Evolutionary conservation across 192 early-diverging fungal species (phyloP).

Genomic region (Thoreauomyces humboldtii): DNA sequence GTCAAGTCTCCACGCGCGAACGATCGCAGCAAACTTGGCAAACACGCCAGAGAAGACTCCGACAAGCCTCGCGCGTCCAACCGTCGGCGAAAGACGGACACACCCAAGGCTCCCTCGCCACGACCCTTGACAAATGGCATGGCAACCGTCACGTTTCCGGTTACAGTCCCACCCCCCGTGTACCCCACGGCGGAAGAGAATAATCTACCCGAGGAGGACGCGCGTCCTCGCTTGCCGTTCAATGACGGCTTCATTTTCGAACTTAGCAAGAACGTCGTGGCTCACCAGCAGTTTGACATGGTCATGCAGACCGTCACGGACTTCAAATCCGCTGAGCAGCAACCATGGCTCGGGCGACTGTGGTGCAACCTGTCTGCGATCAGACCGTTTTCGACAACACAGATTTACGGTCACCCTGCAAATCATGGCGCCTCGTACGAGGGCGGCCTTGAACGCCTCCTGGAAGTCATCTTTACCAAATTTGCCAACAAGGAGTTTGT

Average conservation of each 20-base stretch:
- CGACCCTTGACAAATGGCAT: too few species aligned
- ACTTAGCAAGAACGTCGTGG: slow-evolving; percentile 41
- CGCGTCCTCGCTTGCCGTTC: slow-evolving; percentile 37
- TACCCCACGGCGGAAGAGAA: background rate
- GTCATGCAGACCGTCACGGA: slow-evolving; percentile 41
- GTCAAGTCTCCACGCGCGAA: too few species aligned
- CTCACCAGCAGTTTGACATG: slow-evolving; percentile 44
- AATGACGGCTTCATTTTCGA: slow-evolving; percentile 47
- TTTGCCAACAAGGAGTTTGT: slow-evolving; percentile 49
- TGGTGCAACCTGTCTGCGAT: slow-evolving; percentile 43
- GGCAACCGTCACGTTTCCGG: background rate
- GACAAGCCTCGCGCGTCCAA: background rate
- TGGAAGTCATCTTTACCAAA: slow-evolving; percentile 50
- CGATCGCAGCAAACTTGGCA: background rate
- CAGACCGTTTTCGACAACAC: slow-evolving; percentile 39
- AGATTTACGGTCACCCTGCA: slow-evolving; percentile 22
- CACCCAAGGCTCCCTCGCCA: background rate
- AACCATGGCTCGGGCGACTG: slow-evolving; percentile 46
- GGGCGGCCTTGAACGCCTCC: slow-evolving; percentile 46
- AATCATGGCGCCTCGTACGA: slow-evolving; percentile 21
- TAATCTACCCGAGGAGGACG: slow-evolving; percentile 14
- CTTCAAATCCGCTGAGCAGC: slow-evolving; percentile 38
- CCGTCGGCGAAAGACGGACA: background rate
- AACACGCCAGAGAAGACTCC: background rate
- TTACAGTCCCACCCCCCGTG: background rate